phyloP scores from a whole-genome alignment of 805 yeast genomes.

The Suhomyces canberraensis region DNA sequence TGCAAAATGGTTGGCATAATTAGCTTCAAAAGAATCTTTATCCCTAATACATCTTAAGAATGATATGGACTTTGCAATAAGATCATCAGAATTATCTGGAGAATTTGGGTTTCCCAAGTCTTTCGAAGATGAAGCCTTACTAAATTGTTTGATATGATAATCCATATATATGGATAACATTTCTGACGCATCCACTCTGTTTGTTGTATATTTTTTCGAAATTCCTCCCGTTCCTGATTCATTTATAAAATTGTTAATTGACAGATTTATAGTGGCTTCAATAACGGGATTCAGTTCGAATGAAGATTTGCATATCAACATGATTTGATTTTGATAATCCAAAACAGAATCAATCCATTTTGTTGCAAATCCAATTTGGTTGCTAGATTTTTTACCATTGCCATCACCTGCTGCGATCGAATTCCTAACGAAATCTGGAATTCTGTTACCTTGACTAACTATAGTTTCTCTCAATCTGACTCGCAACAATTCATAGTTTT shows the following conservation, averaged over 20 bases:
- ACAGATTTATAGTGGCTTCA: slow-evolving; percentile 53
- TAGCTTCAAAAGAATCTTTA: slow-evolving; percentile 81
- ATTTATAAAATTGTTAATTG: slow-evolving; percentile 63
- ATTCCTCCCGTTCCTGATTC: slow-evolving; percentile 39
- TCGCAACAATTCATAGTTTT: slow-evolving; percentile 48
- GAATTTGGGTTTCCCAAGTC: slow-evolving; percentile 9
- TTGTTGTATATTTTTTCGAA: slow-evolving; percentile 43
- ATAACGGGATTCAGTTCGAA: slow-evolving; percentile 49
- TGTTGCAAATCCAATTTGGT: slow-evolving; percentile 52
- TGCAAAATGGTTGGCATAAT: slow-evolving; percentile 83
- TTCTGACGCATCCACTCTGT: slow-evolving; percentile 35
- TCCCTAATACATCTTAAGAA: slow-evolving; percentile 71
- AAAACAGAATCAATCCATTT: slow-evolving; percentile 66
- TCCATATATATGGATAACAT: slow-evolving; percentile 40
- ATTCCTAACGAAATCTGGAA: slow-evolving; percentile 24
- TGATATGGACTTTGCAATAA: slow-evolving; percentile 53
- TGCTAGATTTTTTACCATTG: slow-evolving; percentile 15
- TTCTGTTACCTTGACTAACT: slow-evolving; percentile 42
- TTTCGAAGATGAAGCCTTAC: slow-evolving; percentile 18
- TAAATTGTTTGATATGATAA: slow-evolving; percentile 33
- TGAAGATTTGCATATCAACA: slow-evolving; percentile 43
- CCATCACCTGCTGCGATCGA: not conserved
- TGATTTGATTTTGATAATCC: slow-evolving; percentile 49
- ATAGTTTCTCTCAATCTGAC: slow-evolving; percentile 47
- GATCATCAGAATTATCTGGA: slow-evolving; percentile 25